These are phyloP conservation scores for Tolypocladium guangdongense DNA, from an alignment of 2,329 filamentous ascomycete genomes.

Conservation along the genomic window DNA sequence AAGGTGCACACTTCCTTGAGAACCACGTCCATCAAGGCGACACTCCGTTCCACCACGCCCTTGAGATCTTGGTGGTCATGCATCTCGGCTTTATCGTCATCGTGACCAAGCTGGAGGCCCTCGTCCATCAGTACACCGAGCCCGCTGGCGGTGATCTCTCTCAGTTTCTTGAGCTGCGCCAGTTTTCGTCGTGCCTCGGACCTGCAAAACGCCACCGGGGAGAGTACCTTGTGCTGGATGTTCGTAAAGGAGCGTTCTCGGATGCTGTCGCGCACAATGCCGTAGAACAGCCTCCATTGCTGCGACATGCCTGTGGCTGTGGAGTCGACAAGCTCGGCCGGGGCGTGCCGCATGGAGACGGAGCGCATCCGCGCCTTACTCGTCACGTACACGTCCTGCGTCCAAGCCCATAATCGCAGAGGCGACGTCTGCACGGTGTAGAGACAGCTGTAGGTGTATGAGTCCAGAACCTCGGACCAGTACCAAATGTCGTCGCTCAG, in stretches of 20 bases:
- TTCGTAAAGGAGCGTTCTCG: conserved; percentile 60
- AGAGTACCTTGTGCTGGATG: conserved; percentile 61
- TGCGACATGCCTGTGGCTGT: conserved; percentile 30
- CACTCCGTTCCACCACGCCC: conserved; percentile 65
- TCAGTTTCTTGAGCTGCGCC: conserved; percentile 56
- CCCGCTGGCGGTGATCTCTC: conserved; percentile 73
- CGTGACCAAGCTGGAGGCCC: conserved; percentile 57
- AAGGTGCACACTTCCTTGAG: conserved; percentile 58
- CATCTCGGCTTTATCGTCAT: conserved; percentile 45
- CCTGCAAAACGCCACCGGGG: conserved; percentile 65
- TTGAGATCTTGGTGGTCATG: conserved; percentile 48
- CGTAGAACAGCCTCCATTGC: conserved; percentile 64
- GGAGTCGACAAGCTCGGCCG: conserved; percentile 22
- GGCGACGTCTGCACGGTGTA: conserved; percentile 86
- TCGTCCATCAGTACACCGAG: conserved; percentile 83
- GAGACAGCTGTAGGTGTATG: conserved; percentile 65
- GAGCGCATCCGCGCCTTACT: conserved; percentile 35
- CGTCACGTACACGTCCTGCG: conserved; percentile 58
- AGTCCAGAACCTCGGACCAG: conserved; percentile 82
- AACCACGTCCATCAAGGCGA: conserved; percentile 78
- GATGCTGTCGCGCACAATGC: conserved; percentile 65
- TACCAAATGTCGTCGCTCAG: conserved; percentile 86
- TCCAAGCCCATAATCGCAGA: conserved; percentile 59
- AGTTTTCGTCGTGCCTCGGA: conserved; percentile 68
- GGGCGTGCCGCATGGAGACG: conserved; percentile 16